Base-by-base conservation (phyloP, 2,329 filamentous ascomycete genomes). In the Aspergillus arachidicola region DNA sequence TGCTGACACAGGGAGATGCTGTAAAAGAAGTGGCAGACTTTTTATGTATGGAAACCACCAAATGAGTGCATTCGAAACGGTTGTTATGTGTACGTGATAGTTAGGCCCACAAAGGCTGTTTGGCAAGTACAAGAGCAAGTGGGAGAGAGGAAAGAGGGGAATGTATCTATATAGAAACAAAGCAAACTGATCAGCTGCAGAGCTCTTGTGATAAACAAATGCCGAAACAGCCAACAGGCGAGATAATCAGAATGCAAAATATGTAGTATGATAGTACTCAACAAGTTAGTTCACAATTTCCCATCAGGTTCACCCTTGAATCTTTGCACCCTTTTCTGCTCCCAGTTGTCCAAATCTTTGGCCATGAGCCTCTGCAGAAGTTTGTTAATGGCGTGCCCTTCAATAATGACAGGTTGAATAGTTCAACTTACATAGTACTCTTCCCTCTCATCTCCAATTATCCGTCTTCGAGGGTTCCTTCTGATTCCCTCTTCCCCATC, bases 261-360 rank as follows among this genome's bases (percentile, higher is more conserved):
- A 21, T 51, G 7, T n/a, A n/a, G 19, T n/a, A 32, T 51, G 6
- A 11, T 9, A n/a, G 16, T 51, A 12, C 26, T 50, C 28, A 16
- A 23, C 21, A 26, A 50, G 21, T 30, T 14, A 19, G 19, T 38
- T 84, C 78, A 90, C 69, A 97, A 76, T 57, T 92, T 86, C 38
- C 94, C 94, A 77, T 99, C 94, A 64, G 87, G 91, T 79, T 99
- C 96, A 69, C 95, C 95, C 23, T 92, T 89, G 64, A 97, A 85
- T 75, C 95, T 85, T 81, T 97, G 89, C 12, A 98, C 93, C 59
- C 96, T 88, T 80, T 95, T 96, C 80, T 98, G 95, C 77, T 98
- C 94, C 95, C 95, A 99, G 74, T 93, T 87, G 73, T 99, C 94
- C 65, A 98, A 81, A 75, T 98, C 95, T 78, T 96, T 96, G 36